Evolutionary conservation across 352 stramenopile species (phyloP).

Genomic region (Phytophthora agathidicida): DNA sequence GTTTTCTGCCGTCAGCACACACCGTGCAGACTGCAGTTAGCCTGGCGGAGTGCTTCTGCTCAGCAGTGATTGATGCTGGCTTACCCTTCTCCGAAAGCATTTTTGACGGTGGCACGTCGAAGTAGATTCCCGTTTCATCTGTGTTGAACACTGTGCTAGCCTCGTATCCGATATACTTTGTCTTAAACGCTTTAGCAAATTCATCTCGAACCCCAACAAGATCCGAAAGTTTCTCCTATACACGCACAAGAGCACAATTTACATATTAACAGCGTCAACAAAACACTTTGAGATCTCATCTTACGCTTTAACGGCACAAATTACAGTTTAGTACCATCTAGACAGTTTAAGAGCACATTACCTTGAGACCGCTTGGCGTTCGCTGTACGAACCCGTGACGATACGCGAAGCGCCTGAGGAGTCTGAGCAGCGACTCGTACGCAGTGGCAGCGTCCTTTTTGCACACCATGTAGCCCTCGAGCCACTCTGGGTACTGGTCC

Average conservation of each 20-base stretch:
- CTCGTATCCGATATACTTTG: neutral
- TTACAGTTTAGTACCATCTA: neutral
- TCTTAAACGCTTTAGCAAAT: slow-evolving; percentile 12
- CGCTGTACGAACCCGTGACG: slow-evolving; percentile 16
- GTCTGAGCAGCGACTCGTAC: slow-evolving; percentile 1
- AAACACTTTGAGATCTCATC: neutral
- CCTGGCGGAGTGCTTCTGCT: slow-evolving; percentile 20
- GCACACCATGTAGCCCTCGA: neutral
- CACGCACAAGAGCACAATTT: slow-evolving; percentile 3
- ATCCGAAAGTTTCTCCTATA: slow-evolving; percentile 9
- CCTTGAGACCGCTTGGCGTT: slow-evolving; percentile 4
- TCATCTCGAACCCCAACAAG: slow-evolving; percentile 1
- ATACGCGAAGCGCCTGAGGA: slow-evolving; percentile 14
- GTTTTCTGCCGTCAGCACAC: slow-evolving; percentile 1
- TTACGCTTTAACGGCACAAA: neutral
- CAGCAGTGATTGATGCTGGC: slow-evolving; percentile 1
- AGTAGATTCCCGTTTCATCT: slow-evolving; percentile 14
- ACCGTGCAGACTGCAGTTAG: slow-evolving; percentile 16
- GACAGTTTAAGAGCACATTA: neutral
- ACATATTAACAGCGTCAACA: neutral
- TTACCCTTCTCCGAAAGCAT: slow-evolving; percentile 13
- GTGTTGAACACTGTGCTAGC: slow-evolving; percentile 7
- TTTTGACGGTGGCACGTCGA: neutral
- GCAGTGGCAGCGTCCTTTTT: slow-evolving; percentile 5
- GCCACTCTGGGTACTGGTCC: neutral